These are phyloP conservation scores for Paecilomyces variotii DNA, from an alignment of 2,329 filamentous ascomycete genomes.

Conservation along the genomic window DNA sequence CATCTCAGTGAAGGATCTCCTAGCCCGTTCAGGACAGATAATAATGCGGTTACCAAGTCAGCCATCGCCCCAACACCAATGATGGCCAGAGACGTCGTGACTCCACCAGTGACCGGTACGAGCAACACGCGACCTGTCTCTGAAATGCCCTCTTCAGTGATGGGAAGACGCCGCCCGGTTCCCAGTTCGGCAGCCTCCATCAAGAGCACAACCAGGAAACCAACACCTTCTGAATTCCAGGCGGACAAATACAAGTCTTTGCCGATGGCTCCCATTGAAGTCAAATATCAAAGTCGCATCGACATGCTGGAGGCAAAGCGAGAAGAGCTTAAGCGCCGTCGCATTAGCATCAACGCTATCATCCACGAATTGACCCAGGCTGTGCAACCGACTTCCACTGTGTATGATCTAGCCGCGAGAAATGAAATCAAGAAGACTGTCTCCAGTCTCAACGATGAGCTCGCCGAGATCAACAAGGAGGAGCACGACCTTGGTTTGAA, in stretches of 20 bases:
- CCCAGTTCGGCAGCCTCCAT: conserved; percentile 20
- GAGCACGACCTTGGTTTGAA: conserved; percentile 72
- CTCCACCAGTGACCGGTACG: conserved; percentile 15
- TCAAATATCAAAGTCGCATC: conserved; percentile 55
- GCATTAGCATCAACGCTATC: conserved; percentile 62
- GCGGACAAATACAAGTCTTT: conserved; percentile 45
- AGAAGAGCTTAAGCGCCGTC: conserved; percentile 57
- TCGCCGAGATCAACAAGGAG: conserved; percentile 65
- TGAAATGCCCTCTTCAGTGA: conserved; percentile 26
- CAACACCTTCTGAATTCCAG: conserved; percentile 28
- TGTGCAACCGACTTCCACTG: conserved; percentile 61
- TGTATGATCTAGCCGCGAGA: conserved; percentile 56
- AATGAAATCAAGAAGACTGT: conserved; percentile 56
- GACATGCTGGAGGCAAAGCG: conserved; percentile 59
- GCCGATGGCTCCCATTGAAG: conserved; percentile 54
- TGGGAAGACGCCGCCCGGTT: conserved; percentile 33
- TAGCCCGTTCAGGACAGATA: background rate
- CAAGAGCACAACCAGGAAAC: conserved; percentile 33
- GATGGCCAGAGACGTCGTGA: background rate
- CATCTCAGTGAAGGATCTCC: background rate
- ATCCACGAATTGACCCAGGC: conserved; percentile 72
- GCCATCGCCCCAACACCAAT: background rate
- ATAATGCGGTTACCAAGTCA: background rate
- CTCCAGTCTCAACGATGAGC: conserved; percentile 55
- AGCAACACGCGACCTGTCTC: conserved; percentile 26